Percentiles rank a stretch among this genome's conserved stretches.
These are phyloP conservation scores for Podospora didyma DNA, from an alignment of 495 filamentous ascomycete species.

Conservation along the genomic window DNA sequence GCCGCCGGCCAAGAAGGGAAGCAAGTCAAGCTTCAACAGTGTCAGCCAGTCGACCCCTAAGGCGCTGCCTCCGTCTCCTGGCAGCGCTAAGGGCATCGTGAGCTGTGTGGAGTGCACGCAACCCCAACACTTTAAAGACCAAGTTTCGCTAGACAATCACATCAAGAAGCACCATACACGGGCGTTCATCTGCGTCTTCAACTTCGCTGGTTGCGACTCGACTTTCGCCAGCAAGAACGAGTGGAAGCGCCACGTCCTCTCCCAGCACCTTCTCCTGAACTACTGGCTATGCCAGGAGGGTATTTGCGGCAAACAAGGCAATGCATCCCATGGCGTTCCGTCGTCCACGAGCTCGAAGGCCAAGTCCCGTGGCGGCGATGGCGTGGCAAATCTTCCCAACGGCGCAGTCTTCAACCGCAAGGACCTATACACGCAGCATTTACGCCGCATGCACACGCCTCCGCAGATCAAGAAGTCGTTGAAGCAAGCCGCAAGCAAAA, in stretches of 20 bases:
- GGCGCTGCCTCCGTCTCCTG: not conserved
- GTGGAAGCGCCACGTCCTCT: conserved; percentile 84
- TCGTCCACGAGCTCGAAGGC: not conserved
- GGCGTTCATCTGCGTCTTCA: conserved; percentile 76
- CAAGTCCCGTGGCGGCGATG: not conserved
- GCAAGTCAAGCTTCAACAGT: not conserved
- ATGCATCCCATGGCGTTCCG: conserved; percentile 13
- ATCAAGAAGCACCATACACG: conserved; percentile 53
- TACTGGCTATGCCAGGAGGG: conserved; percentile 79
- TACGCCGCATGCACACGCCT: conserved; percentile 78
- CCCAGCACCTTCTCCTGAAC: conserved; percentile 73
- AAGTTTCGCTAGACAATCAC: conserved; percentile 41
- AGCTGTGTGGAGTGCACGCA: conserved; percentile 20
- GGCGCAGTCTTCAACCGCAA: conserved; percentile 85
- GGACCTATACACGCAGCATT: conserved; percentile 86
- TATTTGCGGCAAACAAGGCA: conserved; percentile 47
- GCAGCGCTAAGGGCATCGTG: conserved; percentile 3
- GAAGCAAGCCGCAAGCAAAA: conserved; percentile 15
- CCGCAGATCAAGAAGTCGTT: conserved; percentile 33
- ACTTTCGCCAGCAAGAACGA: conserved; percentile 86
- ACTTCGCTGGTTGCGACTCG: conserved; percentile 67
- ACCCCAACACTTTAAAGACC: conserved; percentile 37
- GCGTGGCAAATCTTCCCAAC: conserved; percentile 15
- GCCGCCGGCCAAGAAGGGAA: not conserved
- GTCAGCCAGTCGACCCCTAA: not conserved